Evolutionary conservation across 768 basidiomycete genomes (phyloP), one percentile per base, ranked within the genome.

Genomic region (Macrolepiota dolichaula): DNA sequence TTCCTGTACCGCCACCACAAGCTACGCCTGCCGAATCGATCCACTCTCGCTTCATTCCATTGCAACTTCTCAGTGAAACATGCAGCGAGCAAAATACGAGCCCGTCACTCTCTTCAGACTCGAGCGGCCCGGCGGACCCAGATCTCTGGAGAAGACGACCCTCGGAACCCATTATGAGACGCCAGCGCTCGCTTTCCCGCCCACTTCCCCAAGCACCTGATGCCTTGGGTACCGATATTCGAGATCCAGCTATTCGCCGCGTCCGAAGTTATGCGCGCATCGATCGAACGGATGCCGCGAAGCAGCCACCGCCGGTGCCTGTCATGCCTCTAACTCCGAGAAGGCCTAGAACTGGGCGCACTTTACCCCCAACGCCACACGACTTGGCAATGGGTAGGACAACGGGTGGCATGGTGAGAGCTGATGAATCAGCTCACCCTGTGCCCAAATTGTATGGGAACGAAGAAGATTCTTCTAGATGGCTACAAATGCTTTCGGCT

Each of bases 281-380:
- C 32, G 46, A 29, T 36, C n/a, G 50, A 32, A n/a, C 22, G 17
- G 32, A 47, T 24, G 11, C 29, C 22, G 27, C 46, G 46, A 59
- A 55, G 24, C 52, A 42, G 32, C 42, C 27, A 22, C 55, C 53
- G 44, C 59, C 46, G 5, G 37, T 55, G 7, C 49, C 55, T 12
- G 42, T 47, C 22, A 22, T 59, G 19, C 19, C 58, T 6, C 37
- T 55, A 38, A 36, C 58, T 7, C 47, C 29, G 29, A 57, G 51
- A 27, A 58, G 57, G 22, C 51, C 65, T n/a, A 65, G 66, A n/a
- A 56, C 63, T 4, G 68, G 67, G 44, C 77, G 80, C 55, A 74
- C 73, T 24, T 64, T 82, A 2, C 81, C 81, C 25, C 76, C 73
- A 0, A 79, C 80, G 13, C 79, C 81, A 6, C 53, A 51, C 37